Evolutionary conservation across 108 stramenopile species (phyloP).

Genomic region (Epipyxis sp.): DNA sequence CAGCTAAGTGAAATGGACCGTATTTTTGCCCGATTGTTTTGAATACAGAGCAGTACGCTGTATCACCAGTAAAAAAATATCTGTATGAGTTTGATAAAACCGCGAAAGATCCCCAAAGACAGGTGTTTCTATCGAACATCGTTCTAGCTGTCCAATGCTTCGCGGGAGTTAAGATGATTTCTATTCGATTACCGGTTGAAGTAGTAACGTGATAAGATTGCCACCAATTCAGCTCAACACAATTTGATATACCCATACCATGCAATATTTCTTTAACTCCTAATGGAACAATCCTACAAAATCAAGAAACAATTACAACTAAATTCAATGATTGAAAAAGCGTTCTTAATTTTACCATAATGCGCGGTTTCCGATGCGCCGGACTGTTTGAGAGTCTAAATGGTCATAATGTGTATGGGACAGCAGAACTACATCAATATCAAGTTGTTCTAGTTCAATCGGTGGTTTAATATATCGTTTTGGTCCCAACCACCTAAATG

Average conservation of each 20-base stretch:
- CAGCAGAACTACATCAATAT: constrained; percentile 50
- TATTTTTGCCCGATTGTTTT: constrained; percentile 71
- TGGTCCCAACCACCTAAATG: constrained; percentile 38
- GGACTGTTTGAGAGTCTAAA: constrained; percentile 39
- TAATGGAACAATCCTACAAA: constrained; percentile 68
- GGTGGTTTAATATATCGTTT: constrained; percentile 43
- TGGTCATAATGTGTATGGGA: constrained; percentile 59
- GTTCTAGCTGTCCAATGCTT: constrained; percentile 84
- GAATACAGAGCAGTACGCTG: constrained; percentile 61
- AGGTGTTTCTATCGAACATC: constrained; percentile 72
- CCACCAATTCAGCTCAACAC: constrained; percentile 87
- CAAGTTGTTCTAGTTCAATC: constrained; percentile 34
- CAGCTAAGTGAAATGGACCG: constrained; percentile 77
- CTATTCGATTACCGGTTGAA: neutral
- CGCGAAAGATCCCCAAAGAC: constrained; percentile 82
- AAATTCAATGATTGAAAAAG: neutral
- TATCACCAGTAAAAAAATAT: constrained; percentile 80
- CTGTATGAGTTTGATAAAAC: constrained; percentile 41
- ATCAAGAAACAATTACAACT: neutral
- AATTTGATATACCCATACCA: constrained; percentile 52
- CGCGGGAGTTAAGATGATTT: constrained; percentile 72
- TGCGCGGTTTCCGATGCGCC: constrained; percentile 38
- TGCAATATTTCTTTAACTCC: constrained; percentile 65
- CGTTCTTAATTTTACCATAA: constrained; percentile 31
- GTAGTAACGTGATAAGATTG: constrained; percentile 48